A percentile compares a stretch with the other conserved stretches of the same genome.
phyloP scores from a whole-genome alignment of 345 rosid species.

The Pugionium cornutum region DNA sequence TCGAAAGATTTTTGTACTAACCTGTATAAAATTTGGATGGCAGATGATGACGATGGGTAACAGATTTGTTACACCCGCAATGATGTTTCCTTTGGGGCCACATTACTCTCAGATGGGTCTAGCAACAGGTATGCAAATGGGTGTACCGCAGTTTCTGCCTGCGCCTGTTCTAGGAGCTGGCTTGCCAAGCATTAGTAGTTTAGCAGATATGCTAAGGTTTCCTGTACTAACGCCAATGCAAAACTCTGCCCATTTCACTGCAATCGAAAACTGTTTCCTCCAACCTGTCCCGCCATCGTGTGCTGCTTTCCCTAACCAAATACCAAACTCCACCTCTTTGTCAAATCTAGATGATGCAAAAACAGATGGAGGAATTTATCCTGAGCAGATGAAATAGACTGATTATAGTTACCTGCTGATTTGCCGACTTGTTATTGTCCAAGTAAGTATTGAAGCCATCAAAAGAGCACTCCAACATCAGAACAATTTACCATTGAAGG shows the following conservation, averaged over 20 bases:
- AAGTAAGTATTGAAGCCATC: conserved; percentile 16
- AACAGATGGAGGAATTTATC: not conserved
- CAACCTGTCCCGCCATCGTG: conserved; percentile 24
- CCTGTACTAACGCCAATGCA: conserved; percentile 31
- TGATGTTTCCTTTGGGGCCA: conserved; percentile 24
- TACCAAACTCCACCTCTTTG: conserved; percentile 26
- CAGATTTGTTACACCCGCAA: conserved; percentile 44
- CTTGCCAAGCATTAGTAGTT: conserved; percentile 1
- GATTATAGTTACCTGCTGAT: conserved; percentile 26
- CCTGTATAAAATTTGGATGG: conserved; percentile 19
- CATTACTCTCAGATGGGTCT: conserved; percentile 38
- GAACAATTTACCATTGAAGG: conserved; percentile 17
- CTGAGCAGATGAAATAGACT: conserved; percentile 25
- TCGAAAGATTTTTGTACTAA: conserved; percentile 1
- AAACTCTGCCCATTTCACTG: conserved; percentile 16
- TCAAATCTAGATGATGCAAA: conserved; percentile 26
- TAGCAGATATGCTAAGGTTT: conserved; percentile 25
- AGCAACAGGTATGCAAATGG: conserved; percentile 31
- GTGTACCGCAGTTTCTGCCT: conserved; percentile 31
- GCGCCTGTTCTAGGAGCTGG: conserved; percentile 23
- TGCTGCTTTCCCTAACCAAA: conserved; percentile 24
- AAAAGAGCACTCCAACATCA: conserved; percentile 10
- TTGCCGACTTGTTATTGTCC: conserved; percentile 9
- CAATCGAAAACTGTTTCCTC: conserved; percentile 22
- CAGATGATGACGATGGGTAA: conserved; percentile 53